Base-by-base conservation (phyloP, 371 early-diverging fungal species). In the Mortierella sp. region DNA sequence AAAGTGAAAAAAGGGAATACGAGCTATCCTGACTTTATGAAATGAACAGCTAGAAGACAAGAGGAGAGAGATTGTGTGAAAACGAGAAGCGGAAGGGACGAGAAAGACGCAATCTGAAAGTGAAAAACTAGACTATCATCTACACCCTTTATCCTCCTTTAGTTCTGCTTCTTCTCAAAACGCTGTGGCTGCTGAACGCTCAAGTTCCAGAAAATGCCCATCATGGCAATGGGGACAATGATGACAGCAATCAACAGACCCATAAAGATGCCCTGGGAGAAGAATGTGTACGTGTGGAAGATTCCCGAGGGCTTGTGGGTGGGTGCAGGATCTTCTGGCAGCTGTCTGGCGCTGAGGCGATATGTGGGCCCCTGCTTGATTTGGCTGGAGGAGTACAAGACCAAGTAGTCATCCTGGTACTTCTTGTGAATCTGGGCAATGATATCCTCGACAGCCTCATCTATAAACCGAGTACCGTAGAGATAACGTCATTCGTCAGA, bases 231-330 rank as follows among this genome's bases (percentile, higher is more conserved):
- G 16, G 86, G 86, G n/a, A 80, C 71, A 16, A 85, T 54, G 47
- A 85, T 74, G 42, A 85, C 76, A 11, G 70, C 73, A 26, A 85
- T 75, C 72, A 85, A 57, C 73, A 85, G 44, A 0, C 80, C 86
- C 86, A 85, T 85, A 50, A 79, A 85, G 44, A 85, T 85, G 6
- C 86, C 86, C 75, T 81, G 82, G 0, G 86, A 85, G 28, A 85
- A 85, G 71, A 85, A 85, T n/a, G 82, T 82, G 78, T 85, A 85
- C 16, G 71, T 65, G 50, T 85, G 86, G 80, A 85, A 85, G 11
- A 85, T 13, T 28, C 86, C 86, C 13, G 79, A 60, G 11, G 74
- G 75, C 58, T 80, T 77, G 42, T 70, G 58, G 24, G 77, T 63
- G 31, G 82, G 77, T 50, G 80, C 47, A 54, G 85, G 81, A 3